Base-by-base conservation (phyloP, 2,329 filamentous ascomycete genomes). In the Ophiostoma sp. region DNA sequence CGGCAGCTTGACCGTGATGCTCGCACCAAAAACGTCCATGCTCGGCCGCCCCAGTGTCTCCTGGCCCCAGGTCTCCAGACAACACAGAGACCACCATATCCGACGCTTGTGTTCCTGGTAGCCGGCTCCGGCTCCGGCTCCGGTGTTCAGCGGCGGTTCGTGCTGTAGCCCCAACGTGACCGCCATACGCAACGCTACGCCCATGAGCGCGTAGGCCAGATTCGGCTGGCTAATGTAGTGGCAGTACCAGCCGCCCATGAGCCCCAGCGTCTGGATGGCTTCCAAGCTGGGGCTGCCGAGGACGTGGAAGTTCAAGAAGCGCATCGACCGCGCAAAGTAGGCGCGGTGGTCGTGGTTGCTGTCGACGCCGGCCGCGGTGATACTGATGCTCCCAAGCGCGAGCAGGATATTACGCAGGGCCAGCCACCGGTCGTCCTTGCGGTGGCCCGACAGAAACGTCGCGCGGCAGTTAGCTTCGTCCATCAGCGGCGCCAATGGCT, bases 161-260 rank as follows among this genome's bases (percentile, higher is more conserved):
- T 68, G 42, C 42, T 68, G 63, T 42, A 68, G 63, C 6, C 63
- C 63, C 39, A 68, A 33, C 4, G 63, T 68, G n/a, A 68, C 39
- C 22, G 63, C 63, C 63, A 68, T 68, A 19, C 63, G 63, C 42
- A 68, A 42, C 42, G 63, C 17, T 33, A 25, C 63, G 42, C 63
- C 63, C 39, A 66, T 48, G 12, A 66, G 61, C 3, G 36, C 61
- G 39, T 66, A 66, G 1, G 7, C 61, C 8, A 66, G n/a, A 17
- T 66, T 66, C 5, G 61, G 61, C 22, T 66, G 61, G 61, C 61
- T 66, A n/a, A 66, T 8, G 36, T 66, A 66, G 61, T 66, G 61
- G 61, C 61, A 66, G 61, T 66, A 66, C 61, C 61, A 66, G 36
- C 61, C 61, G 61, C 61, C 61, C 61, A 45, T 45, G 61, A 66